Evolutionary conservation across 2,329 filamentous ascomycete genomes (phyloP), one percentile per base, ranked within the genome.

Genomic region (Neonectria hederae): DNA sequence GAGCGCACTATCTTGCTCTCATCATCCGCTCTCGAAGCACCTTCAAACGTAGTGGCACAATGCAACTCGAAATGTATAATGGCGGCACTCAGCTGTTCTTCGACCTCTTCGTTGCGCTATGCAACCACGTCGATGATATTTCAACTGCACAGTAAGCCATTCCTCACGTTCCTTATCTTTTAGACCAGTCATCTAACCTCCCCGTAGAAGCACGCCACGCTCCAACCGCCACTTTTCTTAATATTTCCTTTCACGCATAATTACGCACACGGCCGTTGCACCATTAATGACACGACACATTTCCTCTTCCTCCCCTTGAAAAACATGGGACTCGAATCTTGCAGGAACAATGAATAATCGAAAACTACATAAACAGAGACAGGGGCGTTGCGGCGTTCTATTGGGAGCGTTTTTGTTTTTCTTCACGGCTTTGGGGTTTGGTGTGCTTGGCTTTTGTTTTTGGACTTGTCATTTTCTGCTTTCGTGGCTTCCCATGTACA

Each of bases 51-150:
- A 97, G 93, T 79, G 93, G 94, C 59, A 97, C 94, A 4, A 97
- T 97, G 94, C 94, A 97, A 81, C 88, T 92, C 71, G 94, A 97
- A 82, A 97, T 97, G 94, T 92, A 92, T 78, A 88, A 89, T 66
- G 94, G 94, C 28, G 93, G 93, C 58, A 92, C 84, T 1, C 87
- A 92, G 75, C 84, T 97, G 63, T 97, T 97, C 83, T 97, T 97
- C 76, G 94, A 97, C 76, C 84, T 97, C 48, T 97, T 97, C 77
- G 94, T 97, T 54, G 93, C 94, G 19, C 88, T 97, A 80, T 94
- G 92, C 80, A 97, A 97, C 77, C 93, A 97, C 76, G 92, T 97
- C 75, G 92, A 89, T 77, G 91, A 90, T 73, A 85, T 90, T 66
- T 84, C 86, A 5, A 84, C 82, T 59, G 80, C 82, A 61, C 82